Base-by-base conservation (phyloP, 176 grass and related monocot species). In the Rhynchospora pubera region DNA sequence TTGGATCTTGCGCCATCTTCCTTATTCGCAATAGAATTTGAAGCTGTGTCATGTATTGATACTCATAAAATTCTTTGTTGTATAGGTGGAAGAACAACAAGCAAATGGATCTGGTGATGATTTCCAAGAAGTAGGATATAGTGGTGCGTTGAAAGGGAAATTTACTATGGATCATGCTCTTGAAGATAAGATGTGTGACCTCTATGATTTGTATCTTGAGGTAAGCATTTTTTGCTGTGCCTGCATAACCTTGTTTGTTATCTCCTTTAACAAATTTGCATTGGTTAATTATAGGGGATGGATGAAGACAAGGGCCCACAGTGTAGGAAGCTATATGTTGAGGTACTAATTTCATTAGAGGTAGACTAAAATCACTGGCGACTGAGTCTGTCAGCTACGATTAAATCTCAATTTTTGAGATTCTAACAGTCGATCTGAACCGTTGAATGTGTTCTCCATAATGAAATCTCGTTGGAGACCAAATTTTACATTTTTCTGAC, bases 241-340 rank as follows among this genome's bases (percentile, higher is more conserved):
- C 15, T 55, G 21, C 28, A n/a, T 53, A 5, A 18, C 46, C 18
- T 21, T 76, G 22, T 6, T 53, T 55, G 28, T 53, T 16, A 1
- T 77, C 50, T 56, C 48, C n/a, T 77, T 56, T 32, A 56, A 32
- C 6, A 13, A 24, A 18, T 62, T 47, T 16, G 7, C 26, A 62
- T 62, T 82, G 59, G 13, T 82, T 66, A 66, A 82, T 46, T 19
- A 83, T 83, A 99, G 97, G 91, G 89, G 70, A 96, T 99, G 97
- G 97, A 99, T 85, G 97, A 99, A 90, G 97, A 99, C 72, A 99
- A 96, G 88, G 93, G 97, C 50, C 97, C 97, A 81, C 97, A 93
- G 85, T 93, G 91, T 71, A 96, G 97, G 88, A 99, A 99, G 74
- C 84, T 99, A 81, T 99, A 99, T 81, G 86, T 96, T 44, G 91